Conservation (phyloP, 225 moss, liverwort and hornwort species). For the Marchantia paleacea region DNA sequence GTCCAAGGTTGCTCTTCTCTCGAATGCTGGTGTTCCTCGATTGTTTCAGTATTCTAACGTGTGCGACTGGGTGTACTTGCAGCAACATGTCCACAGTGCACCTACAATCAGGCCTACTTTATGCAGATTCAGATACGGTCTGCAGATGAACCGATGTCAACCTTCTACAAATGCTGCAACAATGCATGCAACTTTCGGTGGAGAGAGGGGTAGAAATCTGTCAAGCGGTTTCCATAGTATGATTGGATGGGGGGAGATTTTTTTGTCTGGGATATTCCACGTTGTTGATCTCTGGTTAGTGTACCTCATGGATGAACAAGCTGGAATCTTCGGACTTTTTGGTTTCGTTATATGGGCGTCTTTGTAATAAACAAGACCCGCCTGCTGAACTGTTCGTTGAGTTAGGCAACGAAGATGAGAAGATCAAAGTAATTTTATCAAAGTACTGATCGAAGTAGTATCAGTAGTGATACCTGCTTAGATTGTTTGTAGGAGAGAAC, state of each 20-base stretch:
- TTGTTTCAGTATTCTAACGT: neutral
- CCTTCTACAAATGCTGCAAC: conserved; percentile 98
- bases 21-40: neutral
- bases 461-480: no score
- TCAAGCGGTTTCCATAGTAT: neutral
- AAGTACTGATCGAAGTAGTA: no score
- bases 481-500: no score
- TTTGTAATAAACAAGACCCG: neutral
- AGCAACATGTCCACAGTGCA: conserved; percentile 87
- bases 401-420: neutral
- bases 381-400: neutral
- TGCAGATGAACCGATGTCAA: conserved; percentile 97
- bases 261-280: neutral
- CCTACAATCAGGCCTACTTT: conserved; percentile 86
- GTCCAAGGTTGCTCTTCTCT: neutral
- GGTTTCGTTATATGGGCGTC: neutral
- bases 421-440: neutral
- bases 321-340: neutral
- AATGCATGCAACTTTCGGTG: conserved; percentile 73
- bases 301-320: neutral
- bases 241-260: neutral
- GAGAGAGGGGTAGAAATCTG: conserved; percentile 58
- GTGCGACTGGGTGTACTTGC: conserved; percentile 25
- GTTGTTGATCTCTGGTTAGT: neutral
- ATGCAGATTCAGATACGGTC: conserved; percentile 99